Evolutionary conservation across 352 stramenopile species (phyloP), one percentile per base, ranked within the genome.

Genomic region (Globisporangium apiculatum): DNA sequence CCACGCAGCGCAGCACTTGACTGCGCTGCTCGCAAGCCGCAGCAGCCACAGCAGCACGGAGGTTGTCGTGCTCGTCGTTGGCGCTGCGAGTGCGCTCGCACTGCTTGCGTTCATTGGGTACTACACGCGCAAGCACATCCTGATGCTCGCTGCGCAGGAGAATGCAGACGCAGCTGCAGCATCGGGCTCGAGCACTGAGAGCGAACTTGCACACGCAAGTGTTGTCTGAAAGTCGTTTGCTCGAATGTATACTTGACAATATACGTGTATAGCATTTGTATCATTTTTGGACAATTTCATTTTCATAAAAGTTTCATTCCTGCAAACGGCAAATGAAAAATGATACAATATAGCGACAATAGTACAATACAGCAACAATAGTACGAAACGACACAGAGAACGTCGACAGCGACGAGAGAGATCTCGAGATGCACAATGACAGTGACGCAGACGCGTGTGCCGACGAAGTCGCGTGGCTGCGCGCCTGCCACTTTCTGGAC

Each of bases 51-150:
- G 79, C 17, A 72, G 58, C 24, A 82, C 79, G 5, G 71, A 86
- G 47, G 60, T 87, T 55, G 52, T 73, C 6, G 54, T 91, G 57
- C 59, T 89, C 41, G 47, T 89, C 6, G 70, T 89, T 10, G 82
- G 82, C 6, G 70, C 72, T 3, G 55, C 48, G 0, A 89, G 79
- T 10, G 79, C 79, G 1, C 57, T 91, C 24, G 53, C 79, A 35
- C 56, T 91, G 64, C 71, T 91, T 7, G 66, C 68, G 31, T 66
- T 91, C 35, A 72, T 89, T 40, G 82, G 82, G 1, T 69, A 75
- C 12, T 88, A 88, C 58, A 89, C 82, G 38, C 73, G 82, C 24
- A 84, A 86, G 55, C 79, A 91, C 60, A 72, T 91, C 38, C 57
- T 89, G 49, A 62, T 53, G 35, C 58, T 91, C 11, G 75, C 79